These are phyloP conservation scores for Penicillium decumbens DNA, from an alignment of 2,329 filamentous ascomycete species.

Conservation along the genomic window DNA sequence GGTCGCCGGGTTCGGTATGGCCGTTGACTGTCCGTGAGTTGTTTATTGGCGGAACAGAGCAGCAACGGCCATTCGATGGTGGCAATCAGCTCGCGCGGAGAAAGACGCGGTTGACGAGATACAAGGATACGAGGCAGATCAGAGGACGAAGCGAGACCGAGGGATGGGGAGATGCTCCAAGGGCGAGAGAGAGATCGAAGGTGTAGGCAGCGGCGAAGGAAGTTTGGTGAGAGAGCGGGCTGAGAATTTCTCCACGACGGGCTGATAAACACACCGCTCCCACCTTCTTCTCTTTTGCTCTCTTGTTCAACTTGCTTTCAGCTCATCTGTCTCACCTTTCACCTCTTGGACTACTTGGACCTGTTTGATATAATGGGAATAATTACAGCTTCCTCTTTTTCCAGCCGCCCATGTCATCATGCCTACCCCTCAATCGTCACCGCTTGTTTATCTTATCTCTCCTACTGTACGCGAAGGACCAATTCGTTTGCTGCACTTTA, in stretches of 20 bases:
- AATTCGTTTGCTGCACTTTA: not conserved
- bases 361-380: not conserved
- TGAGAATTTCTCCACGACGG: conserved; percentile 20
- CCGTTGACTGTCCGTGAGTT: conserved; percentile 21
- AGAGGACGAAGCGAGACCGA: not conserved
- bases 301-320: not conserved
- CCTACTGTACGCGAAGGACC: not conserved
- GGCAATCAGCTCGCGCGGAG: conserved; percentile 4
- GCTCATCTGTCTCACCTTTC: not conserved
- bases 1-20: conserved; percentile 10
- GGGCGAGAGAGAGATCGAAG: not conserved
- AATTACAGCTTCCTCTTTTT: not conserved
- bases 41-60: conserved; percentile 20
- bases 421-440: conserved; percentile 22
- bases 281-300: not conserved
- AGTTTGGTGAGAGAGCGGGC: conserved; percentile 15
- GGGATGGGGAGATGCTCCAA: not conserved
- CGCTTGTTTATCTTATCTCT: conserved; percentile 27
- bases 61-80: conserved; percentile 21
- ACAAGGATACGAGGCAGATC: not conserved
- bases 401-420: conserved; percentile 5
- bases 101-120: not conserved
- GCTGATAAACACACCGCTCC: conserved; percentile 19
- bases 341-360: no score
- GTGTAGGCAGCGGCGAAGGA: conserved; percentile 10